phyloP scores from a whole-genome alignment of 331 rosid species.

The Quercus lobata region DNA sequence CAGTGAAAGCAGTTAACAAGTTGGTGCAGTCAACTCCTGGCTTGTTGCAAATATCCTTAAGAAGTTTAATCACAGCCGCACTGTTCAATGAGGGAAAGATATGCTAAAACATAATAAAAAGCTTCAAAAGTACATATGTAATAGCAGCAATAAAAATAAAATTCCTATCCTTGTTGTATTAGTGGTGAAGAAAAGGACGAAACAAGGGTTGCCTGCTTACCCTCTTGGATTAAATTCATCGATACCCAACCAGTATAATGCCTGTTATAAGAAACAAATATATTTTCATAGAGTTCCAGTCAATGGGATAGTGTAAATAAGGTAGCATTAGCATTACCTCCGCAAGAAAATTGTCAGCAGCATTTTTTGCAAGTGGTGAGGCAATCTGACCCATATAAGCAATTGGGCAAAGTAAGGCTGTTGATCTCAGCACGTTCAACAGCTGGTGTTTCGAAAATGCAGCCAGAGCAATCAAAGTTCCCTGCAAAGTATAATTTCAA shows the following conservation, averaged over 20 bases:
- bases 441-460: conserved; percentile 69
- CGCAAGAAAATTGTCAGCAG: conserved; percentile 64
- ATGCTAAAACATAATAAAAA: too few relatives aligned
- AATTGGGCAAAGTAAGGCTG: conserved; percentile 87
- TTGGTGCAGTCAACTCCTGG: conserved; percentile 76
- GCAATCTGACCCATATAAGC: conserved; percentile 73
- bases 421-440: conserved; percentile 57
- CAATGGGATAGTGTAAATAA: background rate
- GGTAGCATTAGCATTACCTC: conserved; percentile 44
- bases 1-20: conserved; percentile 79
- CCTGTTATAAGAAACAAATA: conserved; percentile 38
- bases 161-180: background rate
- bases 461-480: conserved; percentile 79
- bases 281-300: conserved; percentile 14
- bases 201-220: conserved; percentile 38
- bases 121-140: background rate
- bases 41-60: conserved; percentile 54
- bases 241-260: conserved; percentile 54
- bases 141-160: background rate
- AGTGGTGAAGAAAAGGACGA: background rate
- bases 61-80: conserved; percentile 40
- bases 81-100: conserved; percentile 27
- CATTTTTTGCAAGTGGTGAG: conserved; percentile 71
- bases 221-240: conserved; percentile 60
- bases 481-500: conserved; percentile 35